A percentile compares a stretch with the other conserved stretches of the same genome.
Evolutionary conservation across 108 stramenopile species (phyloP).

Genomic region (Nitzschia sp.): DNA sequence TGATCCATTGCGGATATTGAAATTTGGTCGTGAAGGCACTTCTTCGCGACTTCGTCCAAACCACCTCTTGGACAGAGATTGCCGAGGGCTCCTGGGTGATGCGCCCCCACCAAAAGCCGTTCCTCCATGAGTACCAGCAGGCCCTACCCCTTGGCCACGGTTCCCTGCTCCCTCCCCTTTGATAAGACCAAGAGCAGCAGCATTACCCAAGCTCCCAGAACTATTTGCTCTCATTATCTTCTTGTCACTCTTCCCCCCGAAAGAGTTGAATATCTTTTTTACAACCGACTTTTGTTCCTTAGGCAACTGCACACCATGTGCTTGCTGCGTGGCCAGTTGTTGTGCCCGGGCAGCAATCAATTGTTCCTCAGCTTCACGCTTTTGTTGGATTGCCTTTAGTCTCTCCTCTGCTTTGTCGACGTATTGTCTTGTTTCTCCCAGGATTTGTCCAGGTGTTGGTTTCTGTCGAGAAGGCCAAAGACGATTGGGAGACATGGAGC

Average conservation of each 20-base stretch:
- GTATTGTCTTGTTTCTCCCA: neutral
- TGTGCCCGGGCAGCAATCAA: neutral
- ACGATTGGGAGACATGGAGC: conserved; percentile 10
- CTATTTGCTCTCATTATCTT: neutral
- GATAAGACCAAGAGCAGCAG: neutral
- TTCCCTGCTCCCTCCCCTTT: neutral
- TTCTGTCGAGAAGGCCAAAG: neutral
- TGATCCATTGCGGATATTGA: neutral
- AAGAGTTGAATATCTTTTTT: neutral
- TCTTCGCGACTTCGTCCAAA: conserved; percentile 14
- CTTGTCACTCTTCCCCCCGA: neutral
- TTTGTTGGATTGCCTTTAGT: conserved; percentile 3
- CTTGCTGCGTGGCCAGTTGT: too few species aligned
- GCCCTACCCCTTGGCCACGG: neutral
- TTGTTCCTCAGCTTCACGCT: neutral
- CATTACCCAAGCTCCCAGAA: neutral
- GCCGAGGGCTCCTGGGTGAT: conserved; percentile 2
- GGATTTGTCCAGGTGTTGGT: conserved; percentile 4
- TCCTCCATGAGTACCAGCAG: neutral
- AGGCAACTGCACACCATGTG: too few species aligned
- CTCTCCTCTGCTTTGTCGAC: conserved; percentile 10
- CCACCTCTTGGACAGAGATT: conserved; percentile 6
- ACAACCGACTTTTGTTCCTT: neutral
- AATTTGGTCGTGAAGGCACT: neutral
- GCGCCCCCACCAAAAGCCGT: neutral